These are phyloP conservation scores for Globisporangium mamillatum DNA, from an alignment of 352 stramenopile genomes.

Conservation along the genomic window DNA sequence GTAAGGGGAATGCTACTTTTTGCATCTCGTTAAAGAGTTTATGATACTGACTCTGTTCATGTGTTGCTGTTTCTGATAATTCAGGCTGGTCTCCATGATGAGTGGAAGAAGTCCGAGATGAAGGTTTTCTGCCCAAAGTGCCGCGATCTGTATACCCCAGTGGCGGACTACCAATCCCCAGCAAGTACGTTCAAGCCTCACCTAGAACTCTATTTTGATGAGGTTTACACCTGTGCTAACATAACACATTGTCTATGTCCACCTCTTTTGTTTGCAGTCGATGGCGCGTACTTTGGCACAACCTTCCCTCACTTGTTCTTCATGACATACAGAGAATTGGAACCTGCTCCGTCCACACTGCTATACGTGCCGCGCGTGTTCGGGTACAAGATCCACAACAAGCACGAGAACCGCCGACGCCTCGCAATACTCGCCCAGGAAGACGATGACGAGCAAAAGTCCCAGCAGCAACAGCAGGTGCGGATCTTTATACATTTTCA, in stretches of 20 bases:
- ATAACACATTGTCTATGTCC: neutral
- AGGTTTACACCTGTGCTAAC: neutral
- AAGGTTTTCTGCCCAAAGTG: conserved; percentile 91
- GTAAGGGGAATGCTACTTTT: conserved; percentile 27
- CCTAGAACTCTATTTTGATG: neutral
- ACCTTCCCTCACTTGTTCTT: conserved; percentile 99
- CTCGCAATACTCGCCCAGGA: conserved; percentile 79
- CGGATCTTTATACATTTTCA: neutral
- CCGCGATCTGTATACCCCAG: conserved; percentile 82
- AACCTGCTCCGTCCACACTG: conserved; percentile 76
- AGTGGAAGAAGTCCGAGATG: conserved; percentile 90
- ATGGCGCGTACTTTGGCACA: conserved; percentile 98
- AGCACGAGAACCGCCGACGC: conserved; percentile 77
- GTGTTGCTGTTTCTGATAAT: conserved; percentile 4
- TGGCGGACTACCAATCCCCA: conserved; percentile 81
- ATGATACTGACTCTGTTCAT: conserved; percentile 3
- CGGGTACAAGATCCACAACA: conserved; percentile 92
- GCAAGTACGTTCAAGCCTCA: conserved; percentile 52
- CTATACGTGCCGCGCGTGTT: conserved; percentile 90
- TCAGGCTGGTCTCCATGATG: conserved; percentile 81
- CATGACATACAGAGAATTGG: conserved; percentile 95
- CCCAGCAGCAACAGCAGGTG: conserved; percentile 52
- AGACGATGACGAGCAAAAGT: conserved; percentile 74
- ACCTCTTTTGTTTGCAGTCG: conserved; percentile 48
- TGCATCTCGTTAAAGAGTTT: neutral